These are phyloP conservation scores for Fusarium paranaense DNA, from an alignment of 2,329 filamentous ascomycete genomes.

Conservation along the genomic window DNA sequence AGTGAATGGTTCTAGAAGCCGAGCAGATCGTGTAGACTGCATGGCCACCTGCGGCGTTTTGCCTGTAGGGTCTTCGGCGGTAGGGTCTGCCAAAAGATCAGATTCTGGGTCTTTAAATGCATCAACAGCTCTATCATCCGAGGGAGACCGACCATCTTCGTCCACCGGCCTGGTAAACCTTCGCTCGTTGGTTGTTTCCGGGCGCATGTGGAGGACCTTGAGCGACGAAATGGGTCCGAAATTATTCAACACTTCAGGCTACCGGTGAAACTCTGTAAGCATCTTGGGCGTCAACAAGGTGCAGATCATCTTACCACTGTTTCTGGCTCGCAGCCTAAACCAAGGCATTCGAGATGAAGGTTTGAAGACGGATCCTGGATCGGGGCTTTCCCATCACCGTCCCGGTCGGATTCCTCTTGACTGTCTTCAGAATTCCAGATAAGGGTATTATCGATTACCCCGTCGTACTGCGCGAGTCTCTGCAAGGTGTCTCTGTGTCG, in stretches of 20 bases:
- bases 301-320: not conserved
- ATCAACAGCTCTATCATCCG: not conserved
- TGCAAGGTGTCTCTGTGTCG: conserved; percentile 4
- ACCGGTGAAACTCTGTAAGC: not conserved
- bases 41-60: not conserved
- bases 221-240: not conserved
- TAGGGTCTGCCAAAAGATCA: not conserved
- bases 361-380: not conserved
- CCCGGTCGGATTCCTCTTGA: not conserved
- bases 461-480: conserved; percentile 3
- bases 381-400: not conserved
- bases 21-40: not conserved
- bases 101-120: not conserved
- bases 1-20: not conserved
- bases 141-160: not conserved
- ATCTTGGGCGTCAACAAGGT: not conserved
- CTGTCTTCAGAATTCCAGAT: not conserved
- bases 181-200: not conserved
- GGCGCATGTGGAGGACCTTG: conserved; percentile 6
- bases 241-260: not conserved
- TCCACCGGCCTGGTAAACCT: not conserved
- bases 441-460: not conserved
- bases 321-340: conserved; percentile 2
- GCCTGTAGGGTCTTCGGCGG: too few species aligned
- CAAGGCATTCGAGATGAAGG: conserved; percentile 8